Percentiles rank a stretch among this genome's conserved stretches.
These are phyloP conservation scores for Papiliotrema fonsecae DNA, from an alignment of 1,284 basidiomycete species.

Conservation along the genomic window DNA sequence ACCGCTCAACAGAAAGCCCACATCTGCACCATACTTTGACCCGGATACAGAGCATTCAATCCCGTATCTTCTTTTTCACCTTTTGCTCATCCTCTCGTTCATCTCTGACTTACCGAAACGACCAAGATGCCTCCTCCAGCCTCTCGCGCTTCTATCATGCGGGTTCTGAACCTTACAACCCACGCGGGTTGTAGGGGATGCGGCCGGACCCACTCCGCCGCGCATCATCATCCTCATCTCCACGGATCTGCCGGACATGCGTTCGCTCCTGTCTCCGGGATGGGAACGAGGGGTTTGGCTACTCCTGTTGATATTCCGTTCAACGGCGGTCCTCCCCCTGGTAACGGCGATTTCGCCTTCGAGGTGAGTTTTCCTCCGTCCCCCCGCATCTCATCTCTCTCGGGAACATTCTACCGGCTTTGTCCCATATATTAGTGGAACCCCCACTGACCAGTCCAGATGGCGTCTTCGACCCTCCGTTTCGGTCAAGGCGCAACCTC, in stretches of 20 bases:
- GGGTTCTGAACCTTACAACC: slow-evolving; percentile 36
- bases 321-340: slow-evolving; percentile 27
- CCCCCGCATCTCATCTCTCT: not conserved
- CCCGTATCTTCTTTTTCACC: too few relatives aligned
- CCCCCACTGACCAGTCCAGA: slow-evolving; percentile 53
- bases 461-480: slow-evolving; percentile 83
- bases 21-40: too few relatives aligned
- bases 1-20: too few relatives aligned
- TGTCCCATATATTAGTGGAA: too few relatives aligned
- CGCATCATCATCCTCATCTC: slow-evolving; percentile 14
- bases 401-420: slow-evolving; percentile 3
- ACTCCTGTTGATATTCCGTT: slow-evolving; percentile 67
- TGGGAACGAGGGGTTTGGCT: slow-evolving; percentile 54
- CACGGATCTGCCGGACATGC: not conserved
- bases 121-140: slow-evolving; percentile 34
- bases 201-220: slow-evolving; percentile 30
- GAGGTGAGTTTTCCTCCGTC: slow-evolving; percentile 59
- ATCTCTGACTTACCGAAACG: too few relatives aligned
- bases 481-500: slow-evolving; percentile 84
- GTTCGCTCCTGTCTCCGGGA: too few relatives aligned
- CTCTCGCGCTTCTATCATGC: slow-evolving; percentile 33
- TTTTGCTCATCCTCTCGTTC: too few relatives aligned
- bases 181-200: slow-evolving; percentile 43
- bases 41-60: too few relatives aligned
- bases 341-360: slow-evolving; percentile 89